phyloP scores from a whole-genome alignment of 2,329 filamentous ascomycete genomes.

The Thyridium curvatum region DNA sequence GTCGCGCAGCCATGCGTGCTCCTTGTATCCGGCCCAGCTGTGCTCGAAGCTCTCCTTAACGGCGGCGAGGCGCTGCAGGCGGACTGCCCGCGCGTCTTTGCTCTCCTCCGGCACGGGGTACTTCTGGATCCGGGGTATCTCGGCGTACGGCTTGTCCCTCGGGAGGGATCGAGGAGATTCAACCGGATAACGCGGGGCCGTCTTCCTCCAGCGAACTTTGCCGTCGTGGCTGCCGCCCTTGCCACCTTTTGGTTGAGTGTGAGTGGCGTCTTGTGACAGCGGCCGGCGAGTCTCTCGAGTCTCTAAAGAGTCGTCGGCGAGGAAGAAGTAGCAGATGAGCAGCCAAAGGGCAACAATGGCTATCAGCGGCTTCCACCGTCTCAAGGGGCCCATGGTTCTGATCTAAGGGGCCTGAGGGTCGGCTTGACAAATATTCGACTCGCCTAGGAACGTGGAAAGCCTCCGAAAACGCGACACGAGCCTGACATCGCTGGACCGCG shows the following conservation, averaged over 20 bases:
- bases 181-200: conserved; percentile 26
- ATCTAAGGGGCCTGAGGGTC: too few relatives aligned
- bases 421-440: too few relatives aligned
- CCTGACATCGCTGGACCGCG: too few relatives aligned
- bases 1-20: conserved; percentile 57
- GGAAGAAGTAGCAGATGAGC: conserved; percentile 6
- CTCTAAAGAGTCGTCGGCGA: background rate
- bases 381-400: conserved; percentile 8
- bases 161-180: conserved; percentile 25
- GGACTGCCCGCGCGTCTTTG: conserved; percentile 20
- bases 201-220: conserved; percentile 21
- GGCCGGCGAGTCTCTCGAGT: too few relatives aligned
- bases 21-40: conserved; percentile 55
- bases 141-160: conserved; percentile 29
- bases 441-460: too few relatives aligned
- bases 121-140: conserved; percentile 57
- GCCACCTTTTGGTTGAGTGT: conserved; percentile 1
- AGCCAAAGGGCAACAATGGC: conserved; percentile 2
- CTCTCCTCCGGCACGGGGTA: conserved; percentile 41
- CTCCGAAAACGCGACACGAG: too few relatives aligned
- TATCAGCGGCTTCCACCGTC: conserved; percentile 12
- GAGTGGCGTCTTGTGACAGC: too few relatives aligned
- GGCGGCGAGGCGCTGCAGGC: conserved; percentile 31
- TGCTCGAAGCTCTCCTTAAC: conserved; percentile 46
- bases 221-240: background rate